These are phyloP conservation scores for Diplocarpon rosae DNA, from an alignment of 2,329 filamentous ascomycete species.

Conservation along the genomic window DNA sequence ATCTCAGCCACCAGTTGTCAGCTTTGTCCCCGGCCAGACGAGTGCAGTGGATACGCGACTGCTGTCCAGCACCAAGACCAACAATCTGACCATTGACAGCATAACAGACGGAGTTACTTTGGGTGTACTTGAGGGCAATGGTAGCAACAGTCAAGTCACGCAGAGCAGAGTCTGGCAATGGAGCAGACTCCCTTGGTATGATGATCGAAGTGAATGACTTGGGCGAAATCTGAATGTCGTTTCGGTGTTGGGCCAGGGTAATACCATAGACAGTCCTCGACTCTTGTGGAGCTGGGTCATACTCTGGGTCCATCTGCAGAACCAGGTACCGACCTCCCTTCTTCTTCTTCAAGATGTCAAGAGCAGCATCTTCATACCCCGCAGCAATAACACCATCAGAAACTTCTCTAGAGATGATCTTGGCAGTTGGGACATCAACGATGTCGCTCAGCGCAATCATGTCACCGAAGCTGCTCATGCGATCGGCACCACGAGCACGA, in stretches of 20 bases:
- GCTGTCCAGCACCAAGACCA: conserved; percentile 89
- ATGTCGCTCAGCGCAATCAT: conserved; percentile 86
- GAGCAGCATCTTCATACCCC: conserved; percentile 70
- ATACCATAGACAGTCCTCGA: conserved; percentile 84
- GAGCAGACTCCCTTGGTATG: conserved; percentile 65
- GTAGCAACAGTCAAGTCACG: conserved; percentile 91
- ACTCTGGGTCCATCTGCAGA: conserved; percentile 85
- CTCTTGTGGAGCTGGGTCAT: conserved; percentile 64
- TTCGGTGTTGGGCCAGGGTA: conserved; percentile 80
- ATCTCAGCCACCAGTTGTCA: conserved; percentile 99
- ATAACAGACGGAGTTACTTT: conserved; percentile 98
- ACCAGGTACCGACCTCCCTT: conserved; percentile 96
- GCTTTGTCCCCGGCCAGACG: conserved; percentile 95
- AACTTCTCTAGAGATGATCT: conserved; percentile 96
- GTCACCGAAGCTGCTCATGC: conserved; percentile 98
- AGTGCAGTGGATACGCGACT: conserved; percentile 97
- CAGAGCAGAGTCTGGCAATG: conserved; percentile 69
- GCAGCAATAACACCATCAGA: conserved; percentile 95
- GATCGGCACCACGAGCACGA: conserved; percentile 86
- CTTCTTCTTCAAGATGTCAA: conserved; percentile 92
- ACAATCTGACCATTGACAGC: conserved; percentile 88
- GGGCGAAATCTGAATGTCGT: conserved; percentile 78
- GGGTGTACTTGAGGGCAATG: conserved; percentile 95
- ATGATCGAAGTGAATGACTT: conserved; percentile 78
- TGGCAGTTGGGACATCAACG: conserved; percentile 86